Conservation (phyloP, 352 stramenopile genomes). For the Aphanomyces cochlioides region DNA sequence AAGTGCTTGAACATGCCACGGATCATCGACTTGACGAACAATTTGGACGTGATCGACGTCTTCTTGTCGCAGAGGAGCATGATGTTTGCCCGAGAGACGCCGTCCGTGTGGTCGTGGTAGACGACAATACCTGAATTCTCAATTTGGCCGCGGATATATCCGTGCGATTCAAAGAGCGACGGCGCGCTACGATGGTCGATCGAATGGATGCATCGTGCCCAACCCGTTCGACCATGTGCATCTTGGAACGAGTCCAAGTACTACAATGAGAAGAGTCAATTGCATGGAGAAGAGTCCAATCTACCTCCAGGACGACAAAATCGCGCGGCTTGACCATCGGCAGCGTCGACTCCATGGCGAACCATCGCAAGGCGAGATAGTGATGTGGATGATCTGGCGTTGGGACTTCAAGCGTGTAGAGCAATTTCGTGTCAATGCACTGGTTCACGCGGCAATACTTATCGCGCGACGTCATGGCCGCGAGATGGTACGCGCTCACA, state of each 20-base stretch:
- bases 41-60: constrained; percentile 5
- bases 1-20: constrained; percentile 19
- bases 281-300: not conserved
- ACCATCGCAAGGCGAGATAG: constrained; percentile 16
- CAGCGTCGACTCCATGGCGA: constrained; percentile 14
- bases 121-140: constrained; percentile 29
- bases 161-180: constrained; percentile 8
- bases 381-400: constrained; percentile 8
- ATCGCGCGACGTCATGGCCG: constrained; percentile 8
- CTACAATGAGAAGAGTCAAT: not conserved
- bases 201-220: constrained; percentile 66
- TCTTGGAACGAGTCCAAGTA: constrained; percentile 40
- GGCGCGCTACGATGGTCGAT: constrained; percentile 61
- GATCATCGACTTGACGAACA: constrained; percentile 18
- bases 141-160: constrained; percentile 25
- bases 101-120: not conserved
- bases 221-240: constrained; percentile 51
- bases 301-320: constrained; percentile 17
- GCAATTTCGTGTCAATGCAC: constrained; percentile 16
- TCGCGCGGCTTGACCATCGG: constrained; percentile 23
- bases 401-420: constrained; percentile 22
- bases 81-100: constrained; percentile 10
- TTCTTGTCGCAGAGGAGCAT: constrained; percentile 16
- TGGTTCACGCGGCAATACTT: constrained; percentile 18
- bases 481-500: constrained; percentile 15